A percentile compares a stretch with the other conserved stretches of the same genome.
These are phyloP conservation scores for Ophiostoma angusticollis DNA, from an alignment of 2,329 filamentous ascomycete genomes.

Conservation along the genomic window DNA sequence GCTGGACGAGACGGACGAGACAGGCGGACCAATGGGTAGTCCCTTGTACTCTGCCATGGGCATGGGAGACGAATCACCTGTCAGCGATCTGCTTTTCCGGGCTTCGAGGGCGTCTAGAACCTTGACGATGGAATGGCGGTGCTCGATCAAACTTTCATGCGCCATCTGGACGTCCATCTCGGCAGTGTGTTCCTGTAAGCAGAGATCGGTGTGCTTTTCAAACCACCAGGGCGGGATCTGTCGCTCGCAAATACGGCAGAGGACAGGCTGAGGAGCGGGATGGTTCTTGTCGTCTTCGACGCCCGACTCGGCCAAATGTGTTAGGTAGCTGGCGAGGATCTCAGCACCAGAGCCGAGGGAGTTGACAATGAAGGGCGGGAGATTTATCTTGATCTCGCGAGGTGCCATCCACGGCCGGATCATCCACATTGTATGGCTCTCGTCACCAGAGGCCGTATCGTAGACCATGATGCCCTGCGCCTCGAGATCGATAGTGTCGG, in stretches of 20 bases:
- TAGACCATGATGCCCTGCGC: conserved; percentile 98
- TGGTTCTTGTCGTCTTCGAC: conserved; percentile 62
- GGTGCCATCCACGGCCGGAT: conserved; percentile 80
- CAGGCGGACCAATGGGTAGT: conserved; percentile 65
- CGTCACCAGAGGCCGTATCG: conserved; percentile 70
- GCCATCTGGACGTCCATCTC: conserved; percentile 97
- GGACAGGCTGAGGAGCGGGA: conserved; percentile 68
- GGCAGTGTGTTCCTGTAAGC: conserved; percentile 85
- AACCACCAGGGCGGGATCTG: conserved; percentile 99
- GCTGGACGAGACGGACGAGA: conserved; percentile 54
- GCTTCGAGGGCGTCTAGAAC: conserved; percentile 86
- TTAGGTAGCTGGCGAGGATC: conserved; percentile 87
- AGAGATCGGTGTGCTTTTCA: conserved; percentile 95
- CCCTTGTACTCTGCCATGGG: conserved; percentile 76
- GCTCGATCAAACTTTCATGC: conserved; percentile 82
- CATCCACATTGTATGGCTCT: conserved; percentile 99
- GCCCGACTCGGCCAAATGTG: conserved; percentile 71
- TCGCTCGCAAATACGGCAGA: conserved; percentile 94
- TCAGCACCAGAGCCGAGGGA: conserved; percentile 90
- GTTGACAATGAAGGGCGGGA: conserved; percentile 79
- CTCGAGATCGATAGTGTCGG: conserved; percentile 63
- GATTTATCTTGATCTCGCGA: conserved; percentile 88
- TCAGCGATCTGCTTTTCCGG: conserved; percentile 51
- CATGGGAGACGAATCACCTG: conserved; percentile 32
- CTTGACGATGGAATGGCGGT: conserved; percentile 87